phyloP scores from a whole-genome alignment of 225 moss, liverwort and hornwort species.

The Pseudoscleropodium purum region DNA sequence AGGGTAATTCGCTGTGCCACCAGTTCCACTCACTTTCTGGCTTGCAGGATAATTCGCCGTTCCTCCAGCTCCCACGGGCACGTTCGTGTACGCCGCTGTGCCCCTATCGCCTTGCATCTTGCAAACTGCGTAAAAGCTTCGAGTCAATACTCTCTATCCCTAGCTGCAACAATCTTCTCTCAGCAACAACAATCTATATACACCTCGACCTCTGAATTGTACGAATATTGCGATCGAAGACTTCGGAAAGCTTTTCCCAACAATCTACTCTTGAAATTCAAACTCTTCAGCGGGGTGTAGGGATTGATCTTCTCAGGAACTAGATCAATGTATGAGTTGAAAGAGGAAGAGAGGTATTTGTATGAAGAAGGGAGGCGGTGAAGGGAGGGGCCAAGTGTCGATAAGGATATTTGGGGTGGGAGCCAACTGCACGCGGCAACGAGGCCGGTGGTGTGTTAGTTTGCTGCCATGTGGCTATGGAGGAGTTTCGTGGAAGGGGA shows the following conservation, averaged over 20 bases:
- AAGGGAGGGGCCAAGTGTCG: background rate
- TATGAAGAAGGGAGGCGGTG: background rate
- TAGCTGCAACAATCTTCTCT: no score
- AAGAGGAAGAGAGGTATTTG: background rate
- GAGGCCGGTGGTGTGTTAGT: background rate
- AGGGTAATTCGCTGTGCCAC: background rate
- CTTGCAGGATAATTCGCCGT: background rate
- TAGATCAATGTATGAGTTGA: accelerated
- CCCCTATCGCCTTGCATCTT: background rate
- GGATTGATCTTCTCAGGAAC: accelerated
- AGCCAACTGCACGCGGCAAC: background rate
- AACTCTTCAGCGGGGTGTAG: no score
- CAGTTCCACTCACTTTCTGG: background rate
- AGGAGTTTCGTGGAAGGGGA: background rate
- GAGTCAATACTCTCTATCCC: no score
- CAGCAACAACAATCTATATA: background rate
- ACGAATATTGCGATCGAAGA: no score
- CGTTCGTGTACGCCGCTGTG: constrained; percentile 12
- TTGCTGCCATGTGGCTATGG: background rate
- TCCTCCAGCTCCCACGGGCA: constrained; percentile 11
- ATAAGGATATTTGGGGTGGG: background rate
- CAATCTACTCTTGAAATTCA: background rate
- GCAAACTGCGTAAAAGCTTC: background rate
- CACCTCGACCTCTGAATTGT: background rate
- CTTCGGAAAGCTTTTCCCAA: no score